Conservation (phyloP, 73 alveolate species). For the Uronychia setigera region DNA sequence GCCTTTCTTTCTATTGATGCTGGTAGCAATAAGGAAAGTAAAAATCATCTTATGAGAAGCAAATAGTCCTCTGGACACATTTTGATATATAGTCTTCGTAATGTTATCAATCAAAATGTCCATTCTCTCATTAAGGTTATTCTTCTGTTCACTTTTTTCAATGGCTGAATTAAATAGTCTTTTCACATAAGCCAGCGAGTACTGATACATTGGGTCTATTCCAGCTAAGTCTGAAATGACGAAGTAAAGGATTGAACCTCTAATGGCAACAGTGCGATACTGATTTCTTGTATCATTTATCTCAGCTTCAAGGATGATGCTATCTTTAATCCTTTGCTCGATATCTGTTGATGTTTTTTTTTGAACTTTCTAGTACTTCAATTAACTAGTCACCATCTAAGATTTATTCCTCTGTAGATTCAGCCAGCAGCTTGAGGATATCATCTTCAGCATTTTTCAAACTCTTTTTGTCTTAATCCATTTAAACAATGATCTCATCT, state of each 20-base stretch:
- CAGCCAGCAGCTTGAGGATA: constrained; percentile 84
- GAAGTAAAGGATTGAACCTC: constrained; percentile 94
- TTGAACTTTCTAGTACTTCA: constrained; percentile 86
- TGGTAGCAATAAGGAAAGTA: constrained; percentile 89
- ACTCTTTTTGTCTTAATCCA: constrained; percentile 91
- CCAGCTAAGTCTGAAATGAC: constrained; percentile 94
- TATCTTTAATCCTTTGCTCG: constrained; percentile 76
- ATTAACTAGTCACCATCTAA: constrained; percentile 92
- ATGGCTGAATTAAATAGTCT: constrained; percentile 88
- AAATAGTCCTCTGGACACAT: constrained; percentile 95
- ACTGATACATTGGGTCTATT: constrained; percentile 97
- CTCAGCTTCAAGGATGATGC: constrained; percentile 83
- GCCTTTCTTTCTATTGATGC: constrained; percentile 75
- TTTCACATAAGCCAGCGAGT: constrained; percentile 90
- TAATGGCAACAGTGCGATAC: constrained; percentile 89
- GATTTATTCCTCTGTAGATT: constrained; percentile 85
- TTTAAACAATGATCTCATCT: constrained; percentile 91
- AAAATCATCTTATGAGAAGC: constrained; percentile 88
- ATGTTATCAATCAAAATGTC: constrained; percentile 80
- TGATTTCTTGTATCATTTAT: constrained; percentile 93
- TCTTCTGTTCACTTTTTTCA: constrained; percentile 69
- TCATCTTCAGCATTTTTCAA: constrained; percentile 83
- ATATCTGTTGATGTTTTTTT: constrained; percentile 86
- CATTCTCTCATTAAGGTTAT: constrained; percentile 78
- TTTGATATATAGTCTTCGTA: constrained; percentile 85